These are phyloP conservation scores for Fragaria vesca DNA, from an alignment of 306 rosid genomes.

Conservation along the genomic window DNA sequence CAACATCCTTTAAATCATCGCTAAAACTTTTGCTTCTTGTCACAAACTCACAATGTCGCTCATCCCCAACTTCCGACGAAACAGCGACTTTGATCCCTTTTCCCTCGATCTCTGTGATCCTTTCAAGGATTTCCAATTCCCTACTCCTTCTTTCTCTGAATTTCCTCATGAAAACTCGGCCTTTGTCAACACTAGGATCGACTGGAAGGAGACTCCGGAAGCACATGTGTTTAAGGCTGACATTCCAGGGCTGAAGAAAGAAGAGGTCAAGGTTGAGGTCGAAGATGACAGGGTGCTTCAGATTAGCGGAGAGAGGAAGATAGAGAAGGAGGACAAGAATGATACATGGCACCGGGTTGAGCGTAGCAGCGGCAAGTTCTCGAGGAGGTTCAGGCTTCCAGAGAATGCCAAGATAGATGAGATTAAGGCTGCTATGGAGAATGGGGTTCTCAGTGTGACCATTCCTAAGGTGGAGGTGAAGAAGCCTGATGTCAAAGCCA, in stretches of 20 bases:
- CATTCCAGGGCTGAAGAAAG: conserved; percentile 28
- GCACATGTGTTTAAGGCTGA: conserved; percentile 37
- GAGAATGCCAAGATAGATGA: conserved; percentile 32
- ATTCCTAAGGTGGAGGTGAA: conserved; percentile 24
- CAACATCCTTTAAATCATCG: too few relatives aligned
- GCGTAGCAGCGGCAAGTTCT: conserved; percentile 33
- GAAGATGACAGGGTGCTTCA: conserved; percentile 35
- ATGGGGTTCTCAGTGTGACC: conserved; percentile 29
- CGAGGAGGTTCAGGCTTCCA: conserved; percentile 35
- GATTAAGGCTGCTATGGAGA: conserved; percentile 39
- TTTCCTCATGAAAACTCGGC: not conserved
- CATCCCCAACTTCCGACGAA: conserved; percentile 31
- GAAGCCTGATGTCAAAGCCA: conserved; percentile 28
- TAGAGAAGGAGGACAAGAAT: conserved; percentile 37
- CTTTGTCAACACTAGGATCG: not conserved
- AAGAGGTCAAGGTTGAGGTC: conserved; percentile 36
- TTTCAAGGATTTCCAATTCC: conserved; percentile 13
- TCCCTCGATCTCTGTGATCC: conserved; percentile 25
- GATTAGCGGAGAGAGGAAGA: conserved; percentile 37
- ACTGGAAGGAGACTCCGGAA: conserved; percentile 23
- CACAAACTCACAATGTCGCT: conserved; percentile 23
- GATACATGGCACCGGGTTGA: conserved; percentile 39
- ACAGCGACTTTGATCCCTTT: not conserved
- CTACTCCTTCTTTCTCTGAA: not conserved
- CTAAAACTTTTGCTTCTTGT: not conserved